Evolutionary conservation across 2,329 filamentous ascomycete species (phyloP), one percentile per base, ranked within the genome.

Genomic region (Fusarium musae): DNA sequence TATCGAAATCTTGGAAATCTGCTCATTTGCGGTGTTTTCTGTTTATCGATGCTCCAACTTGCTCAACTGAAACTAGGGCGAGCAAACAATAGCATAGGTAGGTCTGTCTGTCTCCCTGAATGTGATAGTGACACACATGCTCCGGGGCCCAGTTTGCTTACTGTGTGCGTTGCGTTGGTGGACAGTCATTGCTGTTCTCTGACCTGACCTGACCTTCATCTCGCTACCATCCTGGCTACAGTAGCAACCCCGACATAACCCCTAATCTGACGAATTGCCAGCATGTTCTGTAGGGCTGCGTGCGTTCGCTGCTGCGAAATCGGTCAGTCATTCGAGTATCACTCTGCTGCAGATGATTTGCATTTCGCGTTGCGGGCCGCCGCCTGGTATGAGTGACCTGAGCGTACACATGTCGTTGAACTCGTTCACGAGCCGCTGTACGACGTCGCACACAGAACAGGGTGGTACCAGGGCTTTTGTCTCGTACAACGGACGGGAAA

Each of bases 191-290:
- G 63, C 61, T 66, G 46, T 53, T 54, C 66, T 59, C 43, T 52
- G 67, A 39, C 52, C 50, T 44, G 67, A 34, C 34, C 58, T 49
- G 65, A 34, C 50, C 54, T 64, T 75, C 75, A 76, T 76, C 70
- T 77, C 75, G 69, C 75, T 75, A 69, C 50, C 12, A 71, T 68
- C 75, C 76, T 67, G 63, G 72, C 66, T 60, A 58, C 39, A 34
- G 34, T n/a, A 52, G 21, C 36, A 56, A 60, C 69, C 68, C 65
- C 63, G 53, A 58, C 54, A 58, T 26, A 49, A 49, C 40, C 72
- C 73, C 65, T 70, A 60, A 59, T 54, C 28, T 7, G 26, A 36
- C 39, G 44, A 53, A 59, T 47, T 62, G 36, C 40, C 37, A 69
- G 54, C 70, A 54, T 60, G 64, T 64, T 66, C 50, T 59, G 54